These are phyloP conservation scores for Rhizophagus clarus DNA, from an alignment of 192 early-diverging fungal species.

Conservation along the genomic window DNA sequence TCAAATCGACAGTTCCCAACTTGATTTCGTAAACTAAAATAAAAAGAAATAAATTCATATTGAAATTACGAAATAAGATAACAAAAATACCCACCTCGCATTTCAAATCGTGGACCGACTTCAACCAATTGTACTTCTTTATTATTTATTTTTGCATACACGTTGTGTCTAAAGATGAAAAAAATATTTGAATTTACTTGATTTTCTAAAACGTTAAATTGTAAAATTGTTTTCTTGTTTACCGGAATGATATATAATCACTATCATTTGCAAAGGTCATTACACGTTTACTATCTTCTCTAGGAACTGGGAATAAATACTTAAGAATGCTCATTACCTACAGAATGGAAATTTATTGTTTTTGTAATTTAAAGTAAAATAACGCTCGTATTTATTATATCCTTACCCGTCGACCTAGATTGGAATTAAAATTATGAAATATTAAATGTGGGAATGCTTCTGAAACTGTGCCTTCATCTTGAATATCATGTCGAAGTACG, in stretches of 20 bases:
- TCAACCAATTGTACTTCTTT: slow-evolving; percentile 94
- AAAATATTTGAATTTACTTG: not conserved
- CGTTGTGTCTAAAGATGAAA: slow-evolving; percentile 80
- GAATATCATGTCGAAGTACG: slow-evolving; percentile 96
- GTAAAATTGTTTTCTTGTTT: not conserved
- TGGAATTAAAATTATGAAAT: slow-evolving; percentile 91
- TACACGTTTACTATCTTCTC: slow-evolving; percentile 91
- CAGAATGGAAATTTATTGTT: not conserved
- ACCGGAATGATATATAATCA: slow-evolving; percentile 95
- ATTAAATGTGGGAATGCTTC: slow-evolving; percentile 97
- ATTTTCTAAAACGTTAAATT: too few species aligned
- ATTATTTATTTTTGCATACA: slow-evolving; percentile 86
- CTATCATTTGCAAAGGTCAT: slow-evolving; percentile 97
- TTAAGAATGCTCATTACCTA: slow-evolving; percentile 86
- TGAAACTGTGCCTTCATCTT: slow-evolving; percentile 94
- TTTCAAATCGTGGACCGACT: slow-evolving; percentile 98
- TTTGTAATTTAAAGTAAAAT: too few species aligned
- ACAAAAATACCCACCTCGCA: slow-evolving; percentile 67
- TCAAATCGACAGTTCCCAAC: slow-evolving; percentile 91
- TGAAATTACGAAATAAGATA: slow-evolving; percentile 17
- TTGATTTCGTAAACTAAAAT: slow-evolving; percentile 89
- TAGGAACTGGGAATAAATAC: slow-evolving; percentile 97
- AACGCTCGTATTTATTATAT: not conserved
- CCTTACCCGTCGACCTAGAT: slow-evolving; percentile 76
- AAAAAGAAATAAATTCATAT: not conserved